Conservation (phyloP, 2,329 filamentous ascomycete species). For the Ophiosphaerella narmari region DNA sequence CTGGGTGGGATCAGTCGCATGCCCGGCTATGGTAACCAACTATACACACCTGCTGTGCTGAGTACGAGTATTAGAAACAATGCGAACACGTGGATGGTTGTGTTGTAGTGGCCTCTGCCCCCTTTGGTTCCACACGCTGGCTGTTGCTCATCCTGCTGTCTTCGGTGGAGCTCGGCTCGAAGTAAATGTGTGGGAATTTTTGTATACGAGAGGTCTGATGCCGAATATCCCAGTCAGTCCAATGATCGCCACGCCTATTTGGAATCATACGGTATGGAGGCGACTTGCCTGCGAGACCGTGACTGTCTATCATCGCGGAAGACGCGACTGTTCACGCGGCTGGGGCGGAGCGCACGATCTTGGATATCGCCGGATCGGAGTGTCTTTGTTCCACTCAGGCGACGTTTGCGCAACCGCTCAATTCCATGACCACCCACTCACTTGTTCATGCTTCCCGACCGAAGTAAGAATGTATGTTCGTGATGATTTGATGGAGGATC, state of each 20-base stretch:
- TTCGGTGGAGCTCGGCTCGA: constrained; percentile 55
- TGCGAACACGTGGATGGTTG: constrained; percentile 61
- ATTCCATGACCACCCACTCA: constrained; percentile 2
- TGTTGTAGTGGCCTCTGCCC: constrained; percentile 57
- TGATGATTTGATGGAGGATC: background rate
- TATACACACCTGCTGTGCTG: constrained; percentile 55
- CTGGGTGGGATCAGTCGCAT: constrained; percentile 30
- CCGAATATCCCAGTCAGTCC: constrained; percentile 17
- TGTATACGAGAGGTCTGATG: constrained; percentile 40
- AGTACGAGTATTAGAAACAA: constrained; percentile 61
- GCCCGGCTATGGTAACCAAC: background rate
- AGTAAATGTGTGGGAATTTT: constrained; percentile 52
- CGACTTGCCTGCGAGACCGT: constrained; percentile 23
- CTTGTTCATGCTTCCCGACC: background rate
- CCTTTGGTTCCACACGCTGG: constrained; percentile 60
- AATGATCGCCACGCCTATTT: constrained; percentile 1
- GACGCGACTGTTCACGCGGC: constrained; percentile 9
- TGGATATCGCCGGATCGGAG: constrained; percentile 19
- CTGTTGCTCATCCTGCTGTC: constrained; percentile 50
- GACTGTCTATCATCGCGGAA: constrained; percentile 23
- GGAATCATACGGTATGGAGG: background rate
- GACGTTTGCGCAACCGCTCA: constrained; percentile 5
- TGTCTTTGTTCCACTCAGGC: constrained; percentile 24
- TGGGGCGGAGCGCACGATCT: constrained; percentile 10
- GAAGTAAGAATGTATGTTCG: constrained; percentile 1